phyloP scores from a whole-genome alignment of 192 early-diverging fungal genomes.

The Dispira simplex region DNA sequence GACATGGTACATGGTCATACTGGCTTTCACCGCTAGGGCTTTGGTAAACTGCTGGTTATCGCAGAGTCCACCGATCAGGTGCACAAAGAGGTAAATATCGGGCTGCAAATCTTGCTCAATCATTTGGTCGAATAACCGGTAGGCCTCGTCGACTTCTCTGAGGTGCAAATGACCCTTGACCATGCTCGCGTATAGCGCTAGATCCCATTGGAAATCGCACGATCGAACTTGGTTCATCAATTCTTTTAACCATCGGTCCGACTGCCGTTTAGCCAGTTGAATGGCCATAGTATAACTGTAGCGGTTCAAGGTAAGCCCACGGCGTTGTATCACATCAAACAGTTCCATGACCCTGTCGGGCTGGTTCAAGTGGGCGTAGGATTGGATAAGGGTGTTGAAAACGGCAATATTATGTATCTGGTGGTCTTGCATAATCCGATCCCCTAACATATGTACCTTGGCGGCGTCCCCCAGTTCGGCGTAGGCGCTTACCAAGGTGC shows the following conservation, averaged over 20 bases:
- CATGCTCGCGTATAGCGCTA: background rate
- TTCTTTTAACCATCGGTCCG: background rate
- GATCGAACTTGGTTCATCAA: background rate
- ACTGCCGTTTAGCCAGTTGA: background rate
- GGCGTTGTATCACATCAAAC: background rate
- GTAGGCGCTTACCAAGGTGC: background rate
- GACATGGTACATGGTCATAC: background rate
- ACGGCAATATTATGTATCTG: background rate
- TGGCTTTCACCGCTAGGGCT: background rate
- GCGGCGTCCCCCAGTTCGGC: background rate
- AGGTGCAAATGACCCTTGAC: constrained; percentile 1
- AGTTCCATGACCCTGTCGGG: background rate
- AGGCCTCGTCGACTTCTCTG: background rate
- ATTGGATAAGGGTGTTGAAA: background rate
- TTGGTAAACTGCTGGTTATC: background rate
- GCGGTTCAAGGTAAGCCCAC: background rate
- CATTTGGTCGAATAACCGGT: constrained; percentile 4
- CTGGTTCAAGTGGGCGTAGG: background rate
- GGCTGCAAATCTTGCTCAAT: background rate
- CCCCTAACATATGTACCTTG: background rate
- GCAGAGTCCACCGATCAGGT: background rate
- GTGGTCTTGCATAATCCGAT: background rate
- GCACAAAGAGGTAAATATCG: background rate
- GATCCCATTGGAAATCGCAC: background rate
- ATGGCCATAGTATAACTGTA: background rate